These are phyloP conservation scores for Macrophomina tecta DNA, from an alignment of 2,329 filamentous ascomycete genomes.

Conservation along the genomic window DNA sequence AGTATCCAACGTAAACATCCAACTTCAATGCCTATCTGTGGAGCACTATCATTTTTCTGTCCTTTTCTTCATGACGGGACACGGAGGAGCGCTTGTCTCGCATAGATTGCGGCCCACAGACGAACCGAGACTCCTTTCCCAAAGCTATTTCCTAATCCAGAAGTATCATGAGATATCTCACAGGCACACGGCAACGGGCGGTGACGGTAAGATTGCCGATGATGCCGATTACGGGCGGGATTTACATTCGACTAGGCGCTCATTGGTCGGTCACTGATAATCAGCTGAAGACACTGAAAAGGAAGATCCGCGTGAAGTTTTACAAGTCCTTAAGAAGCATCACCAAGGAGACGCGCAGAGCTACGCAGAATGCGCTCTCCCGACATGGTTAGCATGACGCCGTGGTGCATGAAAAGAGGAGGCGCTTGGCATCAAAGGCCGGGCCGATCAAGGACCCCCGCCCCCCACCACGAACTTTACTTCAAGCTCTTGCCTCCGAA, in stretches of 20 bases:
- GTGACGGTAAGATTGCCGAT: slow-evolving; percentile 19
- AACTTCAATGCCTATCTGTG: not conserved
- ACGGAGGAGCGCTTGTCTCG: not conserved
- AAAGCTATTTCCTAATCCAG: not conserved
- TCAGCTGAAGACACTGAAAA: not conserved
- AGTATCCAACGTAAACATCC: too few relatives aligned
- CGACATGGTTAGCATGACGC: not conserved
- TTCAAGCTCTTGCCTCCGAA: slow-evolving; percentile 27
- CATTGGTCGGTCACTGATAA: not conserved
- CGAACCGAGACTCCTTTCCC: not conserved
- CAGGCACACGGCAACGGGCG: slow-evolving; percentile 20
- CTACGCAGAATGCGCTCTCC: not conserved
- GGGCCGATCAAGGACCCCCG: slow-evolving; percentile 26
- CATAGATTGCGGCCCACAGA: not conserved
- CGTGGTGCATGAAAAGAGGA: not conserved
- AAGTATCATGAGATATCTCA: slow-evolving; percentile 16
- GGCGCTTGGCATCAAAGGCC: slow-evolving; percentile 16
- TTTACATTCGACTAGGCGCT: slow-evolving; percentile 14
- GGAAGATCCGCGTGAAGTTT: not conserved
- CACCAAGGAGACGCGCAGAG: not conserved
- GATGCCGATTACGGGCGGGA: slow-evolving; percentile 17
- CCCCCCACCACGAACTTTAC: slow-evolving; percentile 27
- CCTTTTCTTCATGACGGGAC: not conserved
- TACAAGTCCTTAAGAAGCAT: not conserved
- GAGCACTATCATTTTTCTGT: not conserved